These are phyloP conservation scores for Piloderma croceum DNA, from an alignment of 768 basidiomycete genomes.

Conservation along the genomic window DNA sequence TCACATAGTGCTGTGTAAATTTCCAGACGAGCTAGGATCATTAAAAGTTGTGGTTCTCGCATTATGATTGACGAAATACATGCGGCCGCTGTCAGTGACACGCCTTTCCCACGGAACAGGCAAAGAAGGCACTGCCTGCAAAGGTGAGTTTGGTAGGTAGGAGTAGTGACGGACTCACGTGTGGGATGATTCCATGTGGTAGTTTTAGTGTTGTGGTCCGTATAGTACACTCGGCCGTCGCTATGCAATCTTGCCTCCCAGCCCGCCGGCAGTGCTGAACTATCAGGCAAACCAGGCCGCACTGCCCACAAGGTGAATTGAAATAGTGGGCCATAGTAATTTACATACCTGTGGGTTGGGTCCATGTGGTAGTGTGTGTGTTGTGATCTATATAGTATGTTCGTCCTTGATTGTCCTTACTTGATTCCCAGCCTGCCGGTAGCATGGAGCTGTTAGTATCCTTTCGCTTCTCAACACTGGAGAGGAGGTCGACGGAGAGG, in stretches of 20 bases:
- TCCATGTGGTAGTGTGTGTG: constrained; percentile 96
- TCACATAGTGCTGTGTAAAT: too few relatives aligned
- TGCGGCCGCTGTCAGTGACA: too few relatives aligned
- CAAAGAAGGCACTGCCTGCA: too few relatives aligned
- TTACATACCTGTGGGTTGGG: constrained; percentile 73
- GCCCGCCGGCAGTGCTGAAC: constrained; percentile 93
- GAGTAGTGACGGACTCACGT: constrained; percentile 90
- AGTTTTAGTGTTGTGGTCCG: constrained; percentile 98
- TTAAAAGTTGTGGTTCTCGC: too few relatives aligned
- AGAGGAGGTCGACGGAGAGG: too few relatives aligned
- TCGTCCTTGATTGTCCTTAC: constrained; percentile 91
- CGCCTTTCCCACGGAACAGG: too few relatives aligned
- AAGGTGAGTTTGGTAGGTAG: too few relatives aligned
- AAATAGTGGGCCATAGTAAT: constrained; percentile 70
- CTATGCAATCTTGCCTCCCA: constrained; percentile 99
- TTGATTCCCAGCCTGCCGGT: constrained; percentile 92
- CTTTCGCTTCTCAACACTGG: too few relatives aligned
- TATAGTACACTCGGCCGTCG: constrained; percentile 97
- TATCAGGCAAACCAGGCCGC: constrained; percentile 74
- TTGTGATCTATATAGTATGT: constrained; percentile 99
- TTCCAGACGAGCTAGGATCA: too few relatives aligned
- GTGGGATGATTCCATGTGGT: constrained; percentile 99
- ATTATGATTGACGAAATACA: too few relatives aligned
- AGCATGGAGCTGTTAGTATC: too few relatives aligned
- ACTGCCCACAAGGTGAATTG: constrained; percentile 81